Evolutionary conservation across 176 grass and related monocot genomes (phyloP), one percentile per base, ranked within the genome.

Genomic region (Rhynchospora breviuscula): DNA sequence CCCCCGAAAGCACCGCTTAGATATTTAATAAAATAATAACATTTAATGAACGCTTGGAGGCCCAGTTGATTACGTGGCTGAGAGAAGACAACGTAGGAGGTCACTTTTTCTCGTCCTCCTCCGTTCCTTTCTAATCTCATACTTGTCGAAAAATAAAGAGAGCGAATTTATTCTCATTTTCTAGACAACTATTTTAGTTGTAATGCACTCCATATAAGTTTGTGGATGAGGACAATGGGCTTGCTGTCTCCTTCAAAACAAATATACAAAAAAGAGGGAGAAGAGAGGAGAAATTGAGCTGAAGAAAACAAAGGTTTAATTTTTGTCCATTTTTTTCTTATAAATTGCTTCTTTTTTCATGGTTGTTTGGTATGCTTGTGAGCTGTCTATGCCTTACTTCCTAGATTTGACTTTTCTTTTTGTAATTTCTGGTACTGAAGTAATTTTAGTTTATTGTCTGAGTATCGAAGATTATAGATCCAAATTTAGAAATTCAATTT

Each of bases 1-100:
- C 35, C 35, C 1, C 35, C 35, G 4, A 2, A 40, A 40, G 10
- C 51, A 57, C 45, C 75, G 9, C 75, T 56, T 35, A 79, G 75
- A 79, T 79, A 79, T 79, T 79, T 79, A 40, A 40, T 35, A 35
- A 43, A 79, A 59, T 75, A 59, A 79, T 35, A 79, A 79, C 59
- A 6, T 26, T 7, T 35, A 67, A 31, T 22, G 19, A 48, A 44
- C 22, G 70, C 18, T 9, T n/a, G 47, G 43, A 21, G 52, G 12
- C 7, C 9, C 23, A 56, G 26, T 0, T 61, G 77, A 45, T 33
- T 80, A 80, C 78, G 78, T 80, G 78, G 78, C 78, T 61, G 13
- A 79, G 29, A 59, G 0, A 7, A 17, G 77, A 9, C 54, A 18
- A 79, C 77, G 77, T 79, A 79, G 54, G 26, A 25, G 12, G 19